Evolutionary conservation across 305 asterid species (phyloP).

Genomic region (Ruellia speciosa): DNA sequence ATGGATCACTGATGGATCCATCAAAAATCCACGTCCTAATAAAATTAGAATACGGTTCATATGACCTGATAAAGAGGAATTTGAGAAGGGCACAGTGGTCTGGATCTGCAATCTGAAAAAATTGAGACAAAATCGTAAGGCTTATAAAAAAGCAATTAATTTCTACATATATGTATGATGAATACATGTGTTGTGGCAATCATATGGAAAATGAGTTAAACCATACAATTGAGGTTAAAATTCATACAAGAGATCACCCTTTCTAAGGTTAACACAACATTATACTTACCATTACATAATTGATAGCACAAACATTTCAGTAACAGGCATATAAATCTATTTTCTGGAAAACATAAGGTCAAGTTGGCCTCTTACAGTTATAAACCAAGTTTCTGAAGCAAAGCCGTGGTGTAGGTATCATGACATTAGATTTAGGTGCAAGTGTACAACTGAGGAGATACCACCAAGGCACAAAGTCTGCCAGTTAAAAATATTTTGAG

Average conservation of each 20-base stretch:
- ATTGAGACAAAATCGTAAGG: constrained; percentile 9
- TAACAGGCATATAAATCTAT: constrained; percentile 6
- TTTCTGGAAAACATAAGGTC: constrained; percentile 11
- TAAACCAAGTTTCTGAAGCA: constrained; percentile 12
- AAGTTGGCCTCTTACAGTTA: constrained; percentile 10
- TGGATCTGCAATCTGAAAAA: constrained; percentile 76
- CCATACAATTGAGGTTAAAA: constrained; percentile 15
- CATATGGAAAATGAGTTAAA: constrained; percentile 10
- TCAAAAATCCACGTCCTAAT: constrained; percentile 93
- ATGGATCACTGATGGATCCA: constrained; percentile 76
- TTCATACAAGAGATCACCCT: constrained; percentile 6
- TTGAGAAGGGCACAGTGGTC: constrained; percentile 68
- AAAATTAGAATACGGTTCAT: constrained; percentile 81
- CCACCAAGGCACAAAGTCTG: too few relatives aligned
- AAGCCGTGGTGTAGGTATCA: too few relatives aligned
- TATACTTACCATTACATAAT: constrained; percentile 4
- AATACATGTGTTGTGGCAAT: not conserved
- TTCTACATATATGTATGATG: too few relatives aligned
- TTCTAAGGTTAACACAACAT: constrained; percentile 1
- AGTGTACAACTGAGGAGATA: too few relatives aligned
- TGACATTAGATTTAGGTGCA: too few relatives aligned
- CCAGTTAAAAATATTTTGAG: too few relatives aligned
- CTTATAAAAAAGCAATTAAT: not conserved
- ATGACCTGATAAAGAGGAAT: constrained; percentile 77
- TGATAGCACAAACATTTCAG: not conserved